phyloP scores from a whole-genome alignment of 139 green algal species.

The Chlorella sp. region DNA sequence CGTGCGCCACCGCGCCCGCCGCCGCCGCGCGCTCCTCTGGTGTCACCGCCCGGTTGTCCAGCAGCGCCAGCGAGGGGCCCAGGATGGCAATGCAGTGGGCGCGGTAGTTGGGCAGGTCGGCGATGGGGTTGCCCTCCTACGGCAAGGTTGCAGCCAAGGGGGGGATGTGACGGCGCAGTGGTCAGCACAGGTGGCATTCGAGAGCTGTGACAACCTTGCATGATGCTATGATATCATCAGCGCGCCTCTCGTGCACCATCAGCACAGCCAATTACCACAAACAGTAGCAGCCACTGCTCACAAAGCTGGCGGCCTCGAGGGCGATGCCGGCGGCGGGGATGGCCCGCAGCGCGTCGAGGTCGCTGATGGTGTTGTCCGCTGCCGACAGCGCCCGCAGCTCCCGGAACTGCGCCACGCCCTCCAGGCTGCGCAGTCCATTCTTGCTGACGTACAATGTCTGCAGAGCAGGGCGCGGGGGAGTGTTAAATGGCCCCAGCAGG shows the following conservation, averaged over 20 bases:
- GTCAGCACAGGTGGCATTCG: too few species aligned
- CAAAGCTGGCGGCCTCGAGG: conserved; percentile 66
- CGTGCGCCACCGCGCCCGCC: conserved; percentile 42
- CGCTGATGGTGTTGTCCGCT: conserved; percentile 68
- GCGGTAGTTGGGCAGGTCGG: conserved; percentile 66
- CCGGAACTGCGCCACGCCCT: conserved; percentile 68
- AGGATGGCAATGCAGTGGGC: conserved; percentile 37
- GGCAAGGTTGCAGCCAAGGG: too few species aligned
- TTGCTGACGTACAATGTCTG: conserved; percentile 65
- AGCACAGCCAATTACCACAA: too few species aligned
- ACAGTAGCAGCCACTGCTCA: too few species aligned
- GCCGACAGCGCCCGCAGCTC: conserved; percentile 53
- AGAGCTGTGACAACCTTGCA: too few species aligned
- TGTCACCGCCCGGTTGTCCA: conserved; percentile 65
- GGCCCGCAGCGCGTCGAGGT: conserved; percentile 27
- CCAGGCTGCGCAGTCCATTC: conserved; percentile 60
- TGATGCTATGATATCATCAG: too few species aligned
- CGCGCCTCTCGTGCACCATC: too few species aligned
- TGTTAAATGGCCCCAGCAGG: background rate
- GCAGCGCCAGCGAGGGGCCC: conserved; percentile 27
- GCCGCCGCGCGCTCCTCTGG: conserved; percentile 55
- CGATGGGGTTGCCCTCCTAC: conserved; percentile 68
- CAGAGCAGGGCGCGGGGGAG: background rate
- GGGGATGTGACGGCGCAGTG: too few species aligned
- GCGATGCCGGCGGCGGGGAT: conserved; percentile 30